Evolutionary conservation across 139 green algal species (phyloP).

Genomic region (Chlorella sp.): DNA sequence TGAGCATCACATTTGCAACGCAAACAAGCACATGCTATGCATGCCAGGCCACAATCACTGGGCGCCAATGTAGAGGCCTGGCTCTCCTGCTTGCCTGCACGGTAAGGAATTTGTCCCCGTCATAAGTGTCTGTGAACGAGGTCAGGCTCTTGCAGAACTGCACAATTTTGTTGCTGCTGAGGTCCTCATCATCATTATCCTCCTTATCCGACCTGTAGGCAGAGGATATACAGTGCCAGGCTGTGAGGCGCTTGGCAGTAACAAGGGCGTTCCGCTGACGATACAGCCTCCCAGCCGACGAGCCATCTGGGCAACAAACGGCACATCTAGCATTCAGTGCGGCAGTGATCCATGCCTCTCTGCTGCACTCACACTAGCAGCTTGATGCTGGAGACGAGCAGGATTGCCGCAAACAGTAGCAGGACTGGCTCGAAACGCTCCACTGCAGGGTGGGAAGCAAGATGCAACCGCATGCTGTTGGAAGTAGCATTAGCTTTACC

Average conservation of each 20-base stretch:
- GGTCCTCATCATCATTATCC: conserved; percentile 82
- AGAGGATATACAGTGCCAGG: background rate
- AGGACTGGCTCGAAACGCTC: conserved; percentile 91
- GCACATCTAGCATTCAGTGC: no score
- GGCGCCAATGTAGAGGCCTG: no score
- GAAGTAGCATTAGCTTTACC: no score
- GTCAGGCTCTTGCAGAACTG: conserved; percentile 76
- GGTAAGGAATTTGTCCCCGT: conserved; percentile 94
- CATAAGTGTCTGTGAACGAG: conserved; percentile 81
- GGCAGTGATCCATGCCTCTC: background rate
- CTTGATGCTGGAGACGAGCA: conserved; percentile 87
- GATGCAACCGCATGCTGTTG: no score
- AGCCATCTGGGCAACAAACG: no score
- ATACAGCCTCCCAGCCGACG: no score
- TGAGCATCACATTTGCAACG: no score
- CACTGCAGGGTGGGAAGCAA: conserved; percentile 45
- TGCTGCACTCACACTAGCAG: conserved; percentile 53
- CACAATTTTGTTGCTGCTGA: conserved; percentile 85
- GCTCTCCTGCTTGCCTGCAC: conserved; percentile 5
- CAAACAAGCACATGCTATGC: no score
- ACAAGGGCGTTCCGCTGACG: no score
- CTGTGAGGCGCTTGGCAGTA: background rate
- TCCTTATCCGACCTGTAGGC: conserved; percentile 28
- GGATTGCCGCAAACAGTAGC: conserved; percentile 92
- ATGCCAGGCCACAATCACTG: no score